A percentile compares a stretch with the other conserved stretches of the same genome.
phyloP scores from a whole-genome alignment of 495 filamentous ascomycete species.

The Aspergillus leporis region DNA sequence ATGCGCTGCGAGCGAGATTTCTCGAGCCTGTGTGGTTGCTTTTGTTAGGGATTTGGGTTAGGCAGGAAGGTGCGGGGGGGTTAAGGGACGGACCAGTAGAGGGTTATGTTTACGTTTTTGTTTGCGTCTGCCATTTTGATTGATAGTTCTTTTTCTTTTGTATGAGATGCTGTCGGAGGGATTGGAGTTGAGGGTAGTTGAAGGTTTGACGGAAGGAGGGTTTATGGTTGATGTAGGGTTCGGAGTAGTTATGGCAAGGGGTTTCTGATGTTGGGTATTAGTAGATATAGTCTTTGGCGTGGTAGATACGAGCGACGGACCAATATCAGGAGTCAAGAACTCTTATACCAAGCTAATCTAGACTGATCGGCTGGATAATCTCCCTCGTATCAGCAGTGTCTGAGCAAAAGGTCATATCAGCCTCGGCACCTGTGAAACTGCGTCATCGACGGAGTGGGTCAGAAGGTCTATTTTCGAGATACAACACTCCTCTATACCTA shows the following conservation, averaged over 20 bases:
- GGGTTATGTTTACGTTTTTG: slow-evolving; percentile 62
- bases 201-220: background rate
- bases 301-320: background rate
- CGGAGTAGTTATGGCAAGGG: background rate
- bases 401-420: background rate
- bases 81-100: slow-evolving; percentile 68
- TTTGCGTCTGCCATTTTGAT: slow-evolving; percentile 34
- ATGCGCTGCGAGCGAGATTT: slow-evolving; percentile 74
- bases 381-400: background rate
- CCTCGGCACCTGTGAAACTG: slow-evolving; percentile 6
- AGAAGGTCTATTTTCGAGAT: too few species aligned
- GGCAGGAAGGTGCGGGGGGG: background rate
- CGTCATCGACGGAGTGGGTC: slow-evolving; percentile 3
- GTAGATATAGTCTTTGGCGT: too few species aligned
- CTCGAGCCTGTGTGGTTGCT: slow-evolving; percentile 31
- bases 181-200: slow-evolving; percentile 1
- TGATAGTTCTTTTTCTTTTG: background rate
- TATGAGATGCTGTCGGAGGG: too few species aligned
- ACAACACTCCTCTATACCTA: too few species aligned
- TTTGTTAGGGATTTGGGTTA: background rate
- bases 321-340: background rate
- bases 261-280: too few species aligned
- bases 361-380: background rate
- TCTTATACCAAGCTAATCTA: background rate
- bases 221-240: background rate